These are phyloP conservation scores for Mucor sp. DNA, from an alignment of 371 early-diverging fungal genomes.

Conservation along the genomic window DNA sequence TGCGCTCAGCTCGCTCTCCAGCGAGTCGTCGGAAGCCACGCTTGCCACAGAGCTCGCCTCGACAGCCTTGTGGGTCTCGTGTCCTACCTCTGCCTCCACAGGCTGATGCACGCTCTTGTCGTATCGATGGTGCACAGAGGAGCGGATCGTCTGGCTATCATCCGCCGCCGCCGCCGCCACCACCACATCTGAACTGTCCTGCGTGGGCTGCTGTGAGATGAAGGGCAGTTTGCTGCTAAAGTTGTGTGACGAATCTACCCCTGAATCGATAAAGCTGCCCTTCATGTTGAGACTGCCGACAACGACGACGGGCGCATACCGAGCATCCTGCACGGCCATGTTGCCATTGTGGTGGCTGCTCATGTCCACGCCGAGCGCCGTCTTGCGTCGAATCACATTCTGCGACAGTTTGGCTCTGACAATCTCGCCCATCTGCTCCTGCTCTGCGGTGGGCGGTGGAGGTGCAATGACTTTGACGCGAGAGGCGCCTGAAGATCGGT, in stretches of 20 bases:
- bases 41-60: conserved; percentile 15
- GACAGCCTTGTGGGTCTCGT: neutral
- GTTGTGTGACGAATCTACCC: neutral
- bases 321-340: conserved; percentile 38
- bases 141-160: conserved; percentile 4
- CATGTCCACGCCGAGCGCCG: conserved; percentile 25
- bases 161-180: neutral
- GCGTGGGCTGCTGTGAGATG: neutral
- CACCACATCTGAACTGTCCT: neutral
- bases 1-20: conserved; percentile 30
- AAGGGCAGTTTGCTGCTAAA: neutral
- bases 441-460: conserved; percentile 35
- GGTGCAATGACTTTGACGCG: conserved; percentile 37
- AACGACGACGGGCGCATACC: conserved; percentile 35
- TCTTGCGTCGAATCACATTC: conserved; percentile 28
- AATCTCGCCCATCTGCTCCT: conserved; percentile 32
- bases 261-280: conserved; percentile 18
- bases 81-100: neutral
- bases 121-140: conserved; percentile 10
- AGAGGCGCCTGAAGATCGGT: conserved; percentile 21
- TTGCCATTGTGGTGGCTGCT: conserved; percentile 35
- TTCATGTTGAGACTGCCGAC: conserved; percentile 33
- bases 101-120: conserved; percentile 16
- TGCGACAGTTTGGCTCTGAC: conserved; percentile 35
- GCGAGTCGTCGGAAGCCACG: conserved; percentile 32